phyloP scores from a whole-genome alignment of 2,329 filamentous ascomycete genomes.

The Fusarium nematophilum region DNA sequence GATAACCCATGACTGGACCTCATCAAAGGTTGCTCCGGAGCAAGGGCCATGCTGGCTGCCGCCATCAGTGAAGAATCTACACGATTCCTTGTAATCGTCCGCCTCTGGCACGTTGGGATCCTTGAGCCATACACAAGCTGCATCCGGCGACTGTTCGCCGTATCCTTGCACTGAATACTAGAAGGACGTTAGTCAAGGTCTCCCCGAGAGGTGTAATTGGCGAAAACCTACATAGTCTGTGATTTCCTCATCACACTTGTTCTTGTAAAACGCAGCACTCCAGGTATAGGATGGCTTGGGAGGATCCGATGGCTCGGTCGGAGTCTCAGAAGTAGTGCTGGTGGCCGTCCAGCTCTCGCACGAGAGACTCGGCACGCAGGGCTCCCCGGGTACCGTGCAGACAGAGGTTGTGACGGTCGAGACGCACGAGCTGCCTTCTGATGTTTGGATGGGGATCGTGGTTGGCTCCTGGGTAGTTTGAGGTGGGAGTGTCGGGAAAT shows the following conservation, averaged over 20 bases:
- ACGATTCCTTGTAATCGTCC: neutral
- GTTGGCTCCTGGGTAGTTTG: neutral
- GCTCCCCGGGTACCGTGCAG: neutral
- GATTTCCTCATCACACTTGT: neutral
- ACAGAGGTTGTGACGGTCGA: neutral
- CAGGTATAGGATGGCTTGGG: neutral
- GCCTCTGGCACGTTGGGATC: neutral
- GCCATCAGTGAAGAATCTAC: neutral
- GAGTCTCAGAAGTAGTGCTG: neutral
- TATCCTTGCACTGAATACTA: neutral
- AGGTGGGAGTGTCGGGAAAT: neutral
- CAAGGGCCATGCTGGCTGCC: neutral
- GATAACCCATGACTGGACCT: neutral
- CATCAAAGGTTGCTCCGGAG: neutral
- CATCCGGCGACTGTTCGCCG: neutral
- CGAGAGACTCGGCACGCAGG: neutral
- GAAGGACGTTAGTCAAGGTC: too few species aligned
- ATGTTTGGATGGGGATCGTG: neutral
- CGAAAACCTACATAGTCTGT: neutral
- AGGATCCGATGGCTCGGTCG: neutral
- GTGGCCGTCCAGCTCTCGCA: neutral
- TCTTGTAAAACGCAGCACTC: neutral
- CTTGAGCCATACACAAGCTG: neutral
- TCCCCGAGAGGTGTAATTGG: neutral
- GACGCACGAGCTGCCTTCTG: neutral